Conservation (phyloP, 2,329 filamentous ascomycete genomes). For the Chrysosporium queenslandicum region DNA sequence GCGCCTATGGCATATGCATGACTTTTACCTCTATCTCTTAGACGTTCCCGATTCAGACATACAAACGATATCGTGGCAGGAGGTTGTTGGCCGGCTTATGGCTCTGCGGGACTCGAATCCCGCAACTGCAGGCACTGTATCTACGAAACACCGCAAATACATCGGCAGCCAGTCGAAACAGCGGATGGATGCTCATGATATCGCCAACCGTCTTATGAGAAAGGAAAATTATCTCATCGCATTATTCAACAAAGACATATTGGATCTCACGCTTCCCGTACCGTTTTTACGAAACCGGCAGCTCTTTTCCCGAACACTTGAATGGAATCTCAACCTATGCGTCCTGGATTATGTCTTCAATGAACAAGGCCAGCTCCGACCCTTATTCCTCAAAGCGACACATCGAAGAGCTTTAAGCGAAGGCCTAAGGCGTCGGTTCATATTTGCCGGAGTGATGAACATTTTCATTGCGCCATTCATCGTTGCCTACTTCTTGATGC, state of each 20-base stretch:
- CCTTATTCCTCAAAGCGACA: slow-evolving; percentile 73
- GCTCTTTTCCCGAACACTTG: slow-evolving; percentile 77
- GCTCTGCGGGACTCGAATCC: slow-evolving; percentile 73
- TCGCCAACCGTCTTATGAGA: slow-evolving; percentile 92
- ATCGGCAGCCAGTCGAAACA: slow-evolving; percentile 84
- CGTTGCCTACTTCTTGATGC: slow-evolving; percentile 72
- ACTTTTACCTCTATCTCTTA: slow-evolving; percentile 75
- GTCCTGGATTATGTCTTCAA: slow-evolving; percentile 94
- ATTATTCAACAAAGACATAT: slow-evolving; percentile 89
- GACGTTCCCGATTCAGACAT: slow-evolving; percentile 78
- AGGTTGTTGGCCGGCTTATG: slow-evolving; percentile 78
- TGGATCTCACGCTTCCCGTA: slow-evolving; percentile 75
- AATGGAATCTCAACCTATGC: slow-evolving; percentile 85
- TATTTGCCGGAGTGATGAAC: slow-evolving; percentile 76
- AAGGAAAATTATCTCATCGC: slow-evolving; percentile 96
- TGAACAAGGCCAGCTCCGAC: slow-evolving; percentile 73
- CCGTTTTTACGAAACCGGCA: slow-evolving; percentile 72
- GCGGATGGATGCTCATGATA: slow-evolving; percentile 88
- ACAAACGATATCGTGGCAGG: slow-evolving; percentile 90
- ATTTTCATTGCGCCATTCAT: slow-evolving; percentile 78
- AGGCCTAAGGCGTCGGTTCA: slow-evolving; percentile 65
- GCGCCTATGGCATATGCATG: slow-evolving; percentile 64
- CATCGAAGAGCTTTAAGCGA: slow-evolving; percentile 69
- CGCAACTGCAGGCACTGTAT: slow-evolving; percentile 59
- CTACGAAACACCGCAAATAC: slow-evolving; percentile 49